Percentiles rank a stretch among this genome's conserved stretches.
phyloP scores from a whole-genome alignment of 345 rosid genomes.

The Eucalyptus brandiana region DNA sequence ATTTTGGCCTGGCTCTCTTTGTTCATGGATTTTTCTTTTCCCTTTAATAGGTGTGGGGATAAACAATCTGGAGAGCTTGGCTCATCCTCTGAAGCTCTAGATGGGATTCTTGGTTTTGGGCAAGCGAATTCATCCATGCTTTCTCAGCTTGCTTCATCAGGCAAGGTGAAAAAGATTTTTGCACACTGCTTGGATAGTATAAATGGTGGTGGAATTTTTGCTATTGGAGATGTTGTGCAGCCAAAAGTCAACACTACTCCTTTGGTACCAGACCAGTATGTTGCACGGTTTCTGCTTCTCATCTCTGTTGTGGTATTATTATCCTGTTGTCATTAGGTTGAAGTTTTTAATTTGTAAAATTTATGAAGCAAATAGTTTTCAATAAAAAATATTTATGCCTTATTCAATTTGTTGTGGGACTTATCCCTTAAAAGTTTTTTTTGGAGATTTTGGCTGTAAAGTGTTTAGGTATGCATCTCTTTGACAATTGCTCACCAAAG shows the following conservation, averaged over 20 bases:
- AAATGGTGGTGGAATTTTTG: conserved; percentile 39
- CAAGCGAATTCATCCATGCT: conserved; percentile 33
- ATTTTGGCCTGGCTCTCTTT: not conserved
- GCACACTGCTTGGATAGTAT: conserved; percentile 35
- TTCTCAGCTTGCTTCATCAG: conserved; percentile 36
- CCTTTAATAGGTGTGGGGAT: conserved; percentile 22
- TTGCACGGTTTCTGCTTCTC: not conserved
- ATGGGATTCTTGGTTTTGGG: conserved; percentile 42
- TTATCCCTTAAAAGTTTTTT: not conserved
- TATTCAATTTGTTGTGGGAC: not conserved
- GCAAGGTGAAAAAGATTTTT: conserved; percentile 24
- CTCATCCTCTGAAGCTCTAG: conserved; percentile 23
- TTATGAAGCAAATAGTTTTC: not conserved
- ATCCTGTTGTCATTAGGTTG: not conserved
- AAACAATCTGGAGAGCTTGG: conserved; percentile 35
- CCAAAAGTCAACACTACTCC: conserved; percentile 34
- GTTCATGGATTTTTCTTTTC: not conserved
- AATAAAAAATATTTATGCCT: not conserved
- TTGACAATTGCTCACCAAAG: not conserved
- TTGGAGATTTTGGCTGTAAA: not conserved
- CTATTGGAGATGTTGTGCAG: conserved; percentile 28
- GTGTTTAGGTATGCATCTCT: not conserved
- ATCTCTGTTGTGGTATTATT: not conserved
- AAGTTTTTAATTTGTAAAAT: not conserved
- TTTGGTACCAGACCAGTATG: conserved; percentile 30